Evolutionary conservation across 257 asterid genomes (phyloP).

Genomic region (Solanum corneliomulleri): DNA sequence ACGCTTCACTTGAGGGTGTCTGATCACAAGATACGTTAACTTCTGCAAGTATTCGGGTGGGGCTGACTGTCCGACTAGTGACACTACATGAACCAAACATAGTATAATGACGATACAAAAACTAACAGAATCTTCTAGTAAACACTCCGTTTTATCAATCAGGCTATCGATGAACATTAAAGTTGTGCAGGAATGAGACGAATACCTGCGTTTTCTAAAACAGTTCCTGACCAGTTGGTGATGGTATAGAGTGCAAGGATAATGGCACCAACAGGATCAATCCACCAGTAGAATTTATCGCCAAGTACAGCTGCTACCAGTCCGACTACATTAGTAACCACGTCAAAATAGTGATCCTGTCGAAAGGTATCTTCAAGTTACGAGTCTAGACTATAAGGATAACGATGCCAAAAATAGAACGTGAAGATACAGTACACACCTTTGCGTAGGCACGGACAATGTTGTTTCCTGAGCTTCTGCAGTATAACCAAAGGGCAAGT

Average conservation of each 20-base stretch:
- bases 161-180: background rate
- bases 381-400: background rate
- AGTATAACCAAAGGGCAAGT: slow-evolving; percentile 80
- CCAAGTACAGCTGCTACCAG: slow-evolving; percentile 79
- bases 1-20: slow-evolving; percentile 77
- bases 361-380: slow-evolving; percentile 1
- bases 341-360: slow-evolving; percentile 94
- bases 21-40: slow-evolving; percentile 64
- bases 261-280: slow-evolving; percentile 83
- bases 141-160: background rate
- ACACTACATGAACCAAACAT: slow-evolving; percentile 23
- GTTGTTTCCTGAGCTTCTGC: slow-evolving; percentile 67
- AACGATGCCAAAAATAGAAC: background rate
- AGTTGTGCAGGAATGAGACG: background rate
- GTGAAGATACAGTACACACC: slow-evolving; percentile 23
- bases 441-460: slow-evolving; percentile 92
- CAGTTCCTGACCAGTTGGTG: slow-evolving; percentile 74
- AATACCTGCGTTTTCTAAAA: slow-evolving; percentile 82
- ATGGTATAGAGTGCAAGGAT: slow-evolving; percentile 81
- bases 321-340: slow-evolving; percentile 82
- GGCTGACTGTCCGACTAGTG: slow-evolving; percentile 84
- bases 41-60: slow-evolving; percentile 71
- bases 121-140: background rate
- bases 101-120: no score
- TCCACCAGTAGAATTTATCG: slow-evolving; percentile 77